Conservation (phyloP, 2,329 filamentous ascomycete species). For the Ophiosphaerella korrae region DNA sequence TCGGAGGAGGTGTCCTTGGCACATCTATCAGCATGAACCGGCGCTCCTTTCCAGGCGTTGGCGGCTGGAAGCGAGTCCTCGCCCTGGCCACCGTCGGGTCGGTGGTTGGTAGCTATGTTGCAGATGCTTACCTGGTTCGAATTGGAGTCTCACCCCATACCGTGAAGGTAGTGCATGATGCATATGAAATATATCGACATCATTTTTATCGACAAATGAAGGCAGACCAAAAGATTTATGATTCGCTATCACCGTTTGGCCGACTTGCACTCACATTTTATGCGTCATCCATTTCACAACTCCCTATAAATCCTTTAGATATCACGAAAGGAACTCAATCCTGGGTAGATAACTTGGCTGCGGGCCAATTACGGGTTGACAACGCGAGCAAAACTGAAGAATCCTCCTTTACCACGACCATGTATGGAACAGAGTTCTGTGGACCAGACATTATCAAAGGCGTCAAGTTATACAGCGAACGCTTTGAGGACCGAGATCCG, state of each 20-base stretch:
- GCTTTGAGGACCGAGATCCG: slow-evolving; percentile 9
- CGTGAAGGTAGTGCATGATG: slow-evolving; percentile 2
- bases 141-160: slow-evolving; percentile 2
- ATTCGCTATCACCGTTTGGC: slow-evolving; percentile 18
- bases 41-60: slow-evolving; percentile 20
- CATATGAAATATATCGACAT: neutral
- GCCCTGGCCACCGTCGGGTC: slow-evolving; percentile 22
- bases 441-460: too few relatives aligned
- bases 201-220: slow-evolving; percentile 12
- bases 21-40: slow-evolving; percentile 18
- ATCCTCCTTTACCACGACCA: too few relatives aligned
- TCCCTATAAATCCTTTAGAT: neutral
- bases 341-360: too few relatives aligned
- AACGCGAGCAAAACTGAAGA: too few relatives aligned
- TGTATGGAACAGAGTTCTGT: too few relatives aligned
- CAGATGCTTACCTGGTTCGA: slow-evolving; percentile 1
- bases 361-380: too few relatives aligned
- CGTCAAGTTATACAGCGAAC: slow-evolving; percentile 10
- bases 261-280: slow-evolving; percentile 12
- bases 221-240: slow-evolving; percentile 12
- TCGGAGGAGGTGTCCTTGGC: slow-evolving; percentile 20
- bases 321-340: too few relatives aligned
- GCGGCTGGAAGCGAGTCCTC: slow-evolving; percentile 21
- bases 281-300: slow-evolving; percentile 1
- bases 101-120: slow-evolving; percentile 12